Base-by-base conservation (phyloP, 2,329 filamentous ascomycete genomes). In the Trichoderma sp. region DNA sequence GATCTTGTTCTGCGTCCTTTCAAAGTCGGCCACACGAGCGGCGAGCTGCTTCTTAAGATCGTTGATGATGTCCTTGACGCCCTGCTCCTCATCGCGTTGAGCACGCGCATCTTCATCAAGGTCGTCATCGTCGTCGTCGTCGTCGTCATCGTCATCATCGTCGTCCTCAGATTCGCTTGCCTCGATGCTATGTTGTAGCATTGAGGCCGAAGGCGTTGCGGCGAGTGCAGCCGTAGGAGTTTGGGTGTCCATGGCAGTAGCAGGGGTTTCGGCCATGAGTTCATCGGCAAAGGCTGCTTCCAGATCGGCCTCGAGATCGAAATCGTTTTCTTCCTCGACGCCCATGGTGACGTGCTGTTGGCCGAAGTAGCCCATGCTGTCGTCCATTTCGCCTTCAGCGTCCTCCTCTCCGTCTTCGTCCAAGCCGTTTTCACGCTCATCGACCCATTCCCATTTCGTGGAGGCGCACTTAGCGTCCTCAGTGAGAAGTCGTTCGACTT, bases 401-500 rank as follows among this genome's bases (percentile, higher is more conserved):
- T 89, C 89, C 16, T 89, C 87, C n/a, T 83, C 86, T 8, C 84
- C 82, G 18, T 86, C 85, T 1, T 86, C 86, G 9, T 88, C 87
- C 2, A 81, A 85, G 29, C 82, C 80, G 60, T 79, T 80, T 24
- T 76, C 81, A 60, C 83, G 84, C 62, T 91, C 86, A 76, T 93
- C 91, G 67, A 93, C 85, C 80, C 93, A 87, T 80, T 95, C 91
- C 79, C 90, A 93, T 69, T 86, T 88, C 16, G 92, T 90, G 27
- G 89, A 89, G 2, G 87, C 78, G 5, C 91, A 89, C 53, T 88
- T 88, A 71, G 89, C 88, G 79, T 98, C 95, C 56, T 92, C 91
- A 62, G 89, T 88, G 4, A 97, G 87, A 41, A 97, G 85, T 62
- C 92, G 89, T 77, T 95, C 91, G 41, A 97, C 94, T 79, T 94